Conservation (phyloP, 2,329 filamentous ascomycete genomes). For the Zymoseptoria brevis region DNA sequence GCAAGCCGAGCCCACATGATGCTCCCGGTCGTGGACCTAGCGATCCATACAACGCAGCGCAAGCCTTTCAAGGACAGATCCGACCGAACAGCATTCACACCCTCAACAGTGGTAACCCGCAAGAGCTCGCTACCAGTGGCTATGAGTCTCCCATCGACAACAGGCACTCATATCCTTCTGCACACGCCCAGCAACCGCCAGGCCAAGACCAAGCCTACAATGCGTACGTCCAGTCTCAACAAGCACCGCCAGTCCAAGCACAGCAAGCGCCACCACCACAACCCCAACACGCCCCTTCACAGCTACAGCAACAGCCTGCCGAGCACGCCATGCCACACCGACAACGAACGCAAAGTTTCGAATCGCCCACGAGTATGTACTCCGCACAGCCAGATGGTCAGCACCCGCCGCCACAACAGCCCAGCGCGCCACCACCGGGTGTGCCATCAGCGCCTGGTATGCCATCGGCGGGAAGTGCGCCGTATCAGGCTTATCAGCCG, state of each 20-base stretch:
- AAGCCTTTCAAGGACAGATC: constrained; percentile 31
- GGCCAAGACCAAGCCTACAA: constrained; percentile 13
- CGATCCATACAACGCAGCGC: constrained; percentile 32
- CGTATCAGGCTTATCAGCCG: constrained; percentile 29
- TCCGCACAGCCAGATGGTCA: constrained; percentile 18
- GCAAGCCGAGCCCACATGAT: constrained; percentile 24
- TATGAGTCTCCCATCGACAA: constrained; percentile 42
- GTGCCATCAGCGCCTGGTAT: constrained; percentile 14
- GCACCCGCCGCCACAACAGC: constrained; percentile 15
- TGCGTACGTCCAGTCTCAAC: constrained; percentile 17
- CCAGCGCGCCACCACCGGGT: constrained; percentile 27
- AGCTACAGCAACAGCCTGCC: constrained; percentile 1
- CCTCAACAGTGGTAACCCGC: constrained; percentile 34
- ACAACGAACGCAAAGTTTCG: constrained; percentile 25
- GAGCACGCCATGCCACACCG: constrained; percentile 18
- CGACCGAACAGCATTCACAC: constrained; percentile 33
- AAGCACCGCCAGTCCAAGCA: constrained; percentile 4
- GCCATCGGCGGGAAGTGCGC: constrained; percentile 7
- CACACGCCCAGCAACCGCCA: constrained; percentile 16
- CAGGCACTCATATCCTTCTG: constrained; percentile 33
- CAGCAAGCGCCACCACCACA: constrained; percentile 9
- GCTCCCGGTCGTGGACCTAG: constrained; percentile 17
- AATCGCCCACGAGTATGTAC: constrained; percentile 24
- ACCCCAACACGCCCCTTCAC: constrained; percentile 8
- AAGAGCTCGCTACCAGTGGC: constrained; percentile 40